Evolutionary conservation across 345 rosid genomes (phyloP), one percentile per base, ranked within the genome.

Genomic region (Lumnitzera racemosa): DNA sequence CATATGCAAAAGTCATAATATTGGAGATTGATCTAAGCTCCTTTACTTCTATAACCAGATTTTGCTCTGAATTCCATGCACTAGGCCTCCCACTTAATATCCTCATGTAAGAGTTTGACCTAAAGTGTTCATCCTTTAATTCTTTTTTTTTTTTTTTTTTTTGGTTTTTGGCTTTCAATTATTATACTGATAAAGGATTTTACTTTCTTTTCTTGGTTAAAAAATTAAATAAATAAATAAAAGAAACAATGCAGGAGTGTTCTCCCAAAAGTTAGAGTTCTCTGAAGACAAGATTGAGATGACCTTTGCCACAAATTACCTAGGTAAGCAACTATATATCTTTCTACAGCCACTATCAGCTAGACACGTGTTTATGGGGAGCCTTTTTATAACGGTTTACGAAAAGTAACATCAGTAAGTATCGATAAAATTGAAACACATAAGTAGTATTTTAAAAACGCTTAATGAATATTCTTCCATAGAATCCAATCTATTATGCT

Each of bases 281-380:
- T 89, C 98, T 0, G 98, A 89, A 58, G 96, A 89, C 63, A 92
- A 92, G 78, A 81, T 89, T 55, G 96, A 92, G 80, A 80, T 92
- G 84, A 89, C 98, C 48, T 89, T 92, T 67, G 96, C 98, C 16
- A 83, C 96, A 48, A 92, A 89, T 66, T 92, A 83, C 75, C 53
- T 92, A 52, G 98, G 98, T 92, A 78, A 56, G 56, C 57, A 13
- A n/a, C 63, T 47, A 20, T 11, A 48, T 9, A 12, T 13, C 50
- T 16, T 46, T 6, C 1, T 13, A 49, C 6, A 2, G 13, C 55
- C 49, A 23, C 23, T 36, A 36, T 9, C 43, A 0, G 7, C 11
- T 2, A 36, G 43, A 36, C 5, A 9, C 11, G 10, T 36, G 43
- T 36, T 36, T 9, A 7, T 36, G 0, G 1, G 10, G 7, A 36